Evolutionary conservation across 2,329 filamentous ascomycete species (phyloP), one percentile per base, ranked within the genome.

Genomic region (Dothiorella sarmentorum): DNA sequence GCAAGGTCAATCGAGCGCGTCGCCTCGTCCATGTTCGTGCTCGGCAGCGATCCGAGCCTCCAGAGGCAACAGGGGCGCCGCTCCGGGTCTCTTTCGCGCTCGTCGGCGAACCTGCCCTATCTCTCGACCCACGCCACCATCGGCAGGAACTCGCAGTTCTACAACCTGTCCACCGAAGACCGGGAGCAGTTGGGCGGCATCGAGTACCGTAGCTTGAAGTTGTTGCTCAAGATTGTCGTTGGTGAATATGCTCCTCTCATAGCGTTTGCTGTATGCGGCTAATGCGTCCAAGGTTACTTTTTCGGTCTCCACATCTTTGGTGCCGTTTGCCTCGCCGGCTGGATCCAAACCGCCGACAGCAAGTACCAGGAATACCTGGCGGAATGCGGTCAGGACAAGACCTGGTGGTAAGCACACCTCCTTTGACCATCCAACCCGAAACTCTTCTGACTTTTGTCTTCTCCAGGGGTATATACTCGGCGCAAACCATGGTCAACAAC

Each of bases 401-500:
- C 73, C 5, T 83, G 80, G 80, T 82, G 80, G 79, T 80, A 67
- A 63, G 77, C n/a, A n/a, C n/a, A n/a, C n/a, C 68, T 10, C 6
- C 15, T 26, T 18, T 7, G 4, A 6, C 4, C 22, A 0, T 15
- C 42, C 7, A 4, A 20, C 7, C 15, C 3, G 5, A n/a, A 7
- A 40, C 5, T 44, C 31, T 24, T 44, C 56, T 44, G 22, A 44
- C 15, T 17, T 37, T 11, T 9, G 27, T 31, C 4, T 15, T 3
- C 22, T 53, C 18, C 40, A 63, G 67, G 67, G 64, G 61, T 0
- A 65, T 68, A 33, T 70, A 67, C 65, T 78, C 79, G 0, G 71
- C 79, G 0, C 78, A 80, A 60, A 82, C 80, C 0, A 81, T 81
- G 71, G 69, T 78, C 13, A 71, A 77, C 56, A 84, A 84, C 60